These are phyloP conservation scores for Cryptococcus maquisensis DNA, from an alignment of 1,284 basidiomycete species.

Conservation along the genomic window DNA sequence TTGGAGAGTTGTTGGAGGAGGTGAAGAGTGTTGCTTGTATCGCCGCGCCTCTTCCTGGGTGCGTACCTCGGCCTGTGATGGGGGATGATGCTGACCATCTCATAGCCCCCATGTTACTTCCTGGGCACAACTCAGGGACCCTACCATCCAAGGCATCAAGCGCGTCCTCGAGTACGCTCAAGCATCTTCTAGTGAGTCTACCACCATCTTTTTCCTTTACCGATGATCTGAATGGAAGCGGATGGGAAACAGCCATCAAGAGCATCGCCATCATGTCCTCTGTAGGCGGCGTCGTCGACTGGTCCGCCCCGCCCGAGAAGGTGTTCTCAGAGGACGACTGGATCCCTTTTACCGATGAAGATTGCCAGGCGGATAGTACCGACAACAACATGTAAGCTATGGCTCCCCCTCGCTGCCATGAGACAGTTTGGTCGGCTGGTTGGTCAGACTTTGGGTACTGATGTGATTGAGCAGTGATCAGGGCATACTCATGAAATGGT, in stretches of 20 bases:
- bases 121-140: too few species aligned
- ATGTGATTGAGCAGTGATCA: not conserved
- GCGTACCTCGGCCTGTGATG: not conserved
- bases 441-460: too few species aligned
- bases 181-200: too few species aligned
- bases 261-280: constrained; percentile 52
- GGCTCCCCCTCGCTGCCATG: too few species aligned
- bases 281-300: constrained; percentile 37
- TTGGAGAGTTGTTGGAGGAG: not conserved
- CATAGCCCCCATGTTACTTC: too few species aligned
- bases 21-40: not conserved
- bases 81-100: not conserved
- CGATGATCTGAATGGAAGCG: too few species aligned
- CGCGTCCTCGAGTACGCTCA: too few species aligned
- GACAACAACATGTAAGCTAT: constrained; percentile 9
- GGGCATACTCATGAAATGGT: constrained; percentile 3
- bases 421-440: too few species aligned
- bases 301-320: constrained; percentile 17
- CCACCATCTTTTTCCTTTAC: too few species aligned
- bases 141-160: too few species aligned
- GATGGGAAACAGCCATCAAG: constrained; percentile 34
- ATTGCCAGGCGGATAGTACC: constrained; percentile 10
- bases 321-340: constrained; percentile 40
- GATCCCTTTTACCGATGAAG: constrained; percentile 27
- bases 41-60: constrained; percentile 1